Percentiles rank a stretch among this genome's conserved stretches.
Conservation (phyloP, 179 eudicot genomes). For the Nepenthes alata region DNA sequence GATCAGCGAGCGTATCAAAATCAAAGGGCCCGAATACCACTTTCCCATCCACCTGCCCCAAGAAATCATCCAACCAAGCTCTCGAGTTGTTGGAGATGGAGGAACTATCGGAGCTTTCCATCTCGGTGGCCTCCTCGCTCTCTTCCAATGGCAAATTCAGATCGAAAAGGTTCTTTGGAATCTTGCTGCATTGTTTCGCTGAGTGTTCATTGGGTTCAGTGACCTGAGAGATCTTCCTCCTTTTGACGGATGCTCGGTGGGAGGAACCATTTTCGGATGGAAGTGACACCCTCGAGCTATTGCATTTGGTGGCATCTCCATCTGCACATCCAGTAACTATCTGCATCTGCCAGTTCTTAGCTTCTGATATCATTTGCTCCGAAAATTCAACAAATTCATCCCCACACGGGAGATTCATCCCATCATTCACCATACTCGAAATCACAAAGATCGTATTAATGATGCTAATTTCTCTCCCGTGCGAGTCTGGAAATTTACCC, state of each 20-base stretch:
- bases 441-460: conserved; percentile 45
- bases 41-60: conserved; percentile 36
- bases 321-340: conserved; percentile 15
- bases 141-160: conserved; percentile 68
- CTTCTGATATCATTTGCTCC: conserved; percentile 60
- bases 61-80: conserved; percentile 60
- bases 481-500: conserved; percentile 58
- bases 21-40: conserved; percentile 54
- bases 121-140: conserved; percentile 19
- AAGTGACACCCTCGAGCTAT: no score
- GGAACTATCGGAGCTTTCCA: conserved; percentile 17
- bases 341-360: conserved; percentile 60
- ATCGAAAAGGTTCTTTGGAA: conserved; percentile 28
- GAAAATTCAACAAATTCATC: conserved; percentile 28
- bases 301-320: no score
- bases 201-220: conserved; percentile 10
- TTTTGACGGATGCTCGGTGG: conserved; percentile 13
- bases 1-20: conserved; percentile 51
- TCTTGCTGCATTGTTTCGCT: conserved; percentile 21
- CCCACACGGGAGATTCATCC: conserved; percentile 16
- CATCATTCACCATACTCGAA: conserved; percentile 14
- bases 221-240: conserved; percentile 32
- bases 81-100: conserved; percentile 25
- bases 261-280: conserved; percentile 10
- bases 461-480: conserved; percentile 51